These are phyloP conservation scores for Metschnikowia shivogae DNA, from an alignment of 805 yeast genomes.

Conservation along the genomic window DNA sequence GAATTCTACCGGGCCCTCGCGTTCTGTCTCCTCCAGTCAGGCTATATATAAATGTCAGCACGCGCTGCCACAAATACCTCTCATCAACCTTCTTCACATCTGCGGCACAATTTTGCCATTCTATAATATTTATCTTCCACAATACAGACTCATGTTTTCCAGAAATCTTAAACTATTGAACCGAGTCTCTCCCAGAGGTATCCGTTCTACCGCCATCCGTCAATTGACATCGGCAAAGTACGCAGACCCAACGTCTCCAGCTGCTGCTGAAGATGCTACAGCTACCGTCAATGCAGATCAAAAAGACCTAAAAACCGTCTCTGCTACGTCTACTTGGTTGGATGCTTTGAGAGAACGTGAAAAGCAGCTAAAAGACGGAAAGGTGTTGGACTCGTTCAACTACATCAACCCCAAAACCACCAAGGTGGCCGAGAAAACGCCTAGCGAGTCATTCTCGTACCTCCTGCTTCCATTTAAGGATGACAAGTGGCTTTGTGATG, in stretches of 20 bases:
- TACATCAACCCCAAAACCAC: constrained; percentile 71
- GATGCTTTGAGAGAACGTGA: constrained; percentile 75
- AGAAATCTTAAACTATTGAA: neutral
- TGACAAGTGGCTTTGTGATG: constrained; percentile 77
- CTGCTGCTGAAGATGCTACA: constrained; percentile 69
- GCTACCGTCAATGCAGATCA: constrained; percentile 65
- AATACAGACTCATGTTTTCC: neutral
- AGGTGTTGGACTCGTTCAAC: constrained; percentile 62
- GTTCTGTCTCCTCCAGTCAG: neutral
- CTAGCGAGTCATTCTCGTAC: constrained; percentile 72
- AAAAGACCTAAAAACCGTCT: constrained; percentile 44
- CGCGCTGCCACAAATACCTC: neutral
- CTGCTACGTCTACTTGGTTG: constrained; percentile 72
- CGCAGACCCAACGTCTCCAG: constrained; percentile 42
- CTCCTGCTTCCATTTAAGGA: constrained; percentile 77
- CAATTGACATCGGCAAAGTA: constrained; percentile 1
- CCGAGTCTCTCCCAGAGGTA: neutral
- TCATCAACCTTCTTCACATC: neutral
- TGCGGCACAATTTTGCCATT: neutral
- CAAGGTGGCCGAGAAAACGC: constrained; percentile 65
- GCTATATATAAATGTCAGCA: neutral
- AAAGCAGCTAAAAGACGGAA: constrained; percentile 68
- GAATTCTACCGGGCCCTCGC: neutral
- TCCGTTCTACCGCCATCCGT: neutral
- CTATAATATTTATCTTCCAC: neutral